Conservation (phyloP, 1,139 yeast species). For the Protomyces inundatus region DNA sequence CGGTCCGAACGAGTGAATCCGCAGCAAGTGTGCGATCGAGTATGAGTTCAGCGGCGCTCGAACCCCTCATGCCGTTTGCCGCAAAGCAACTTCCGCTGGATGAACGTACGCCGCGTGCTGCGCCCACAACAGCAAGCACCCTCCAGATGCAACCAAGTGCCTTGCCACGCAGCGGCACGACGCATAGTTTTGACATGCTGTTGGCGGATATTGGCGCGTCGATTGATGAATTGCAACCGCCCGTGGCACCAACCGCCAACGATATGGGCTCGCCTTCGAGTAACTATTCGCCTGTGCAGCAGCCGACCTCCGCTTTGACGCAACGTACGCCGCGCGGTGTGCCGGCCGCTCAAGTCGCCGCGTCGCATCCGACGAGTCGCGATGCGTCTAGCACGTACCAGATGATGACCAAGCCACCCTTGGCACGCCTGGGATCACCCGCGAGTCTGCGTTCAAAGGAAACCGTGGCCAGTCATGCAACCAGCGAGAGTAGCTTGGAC, state of each 20-base stretch:
- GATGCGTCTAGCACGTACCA: too few species aligned
- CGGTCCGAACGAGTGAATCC: conserved; percentile 7
- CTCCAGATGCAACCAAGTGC: background rate
- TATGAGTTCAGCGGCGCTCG: conserved; percentile 2
- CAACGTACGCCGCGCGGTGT: background rate
- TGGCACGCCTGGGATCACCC: conserved; percentile 5
- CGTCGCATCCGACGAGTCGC: background rate
- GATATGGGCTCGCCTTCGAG: conserved; percentile 12
- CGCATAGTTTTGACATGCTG: conserved; percentile 17
- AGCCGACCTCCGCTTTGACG: background rate
- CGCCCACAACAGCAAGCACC: background rate
- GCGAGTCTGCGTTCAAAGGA: conserved; percentile 13
- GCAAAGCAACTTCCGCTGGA: background rate
- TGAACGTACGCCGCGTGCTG: background rate
- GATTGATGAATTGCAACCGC: conserved; percentile 8
- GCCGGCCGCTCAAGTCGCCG: background rate
- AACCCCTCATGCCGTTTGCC: background rate
- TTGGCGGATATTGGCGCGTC: conserved; percentile 22
- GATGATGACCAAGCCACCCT: background rate
- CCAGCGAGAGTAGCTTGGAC: background rate
- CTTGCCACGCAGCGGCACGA: conserved; percentile 7
- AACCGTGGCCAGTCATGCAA: background rate
- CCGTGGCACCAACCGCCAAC: background rate
- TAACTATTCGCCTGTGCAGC: conserved; percentile 12
- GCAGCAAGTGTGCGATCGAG: conserved; percentile 10